Percentiles rank a stretch among this genome's conserved stretches.
phyloP scores from a whole-genome alignment of 2,329 filamentous ascomycete species.

The Fusarium kyushuense region DNA sequence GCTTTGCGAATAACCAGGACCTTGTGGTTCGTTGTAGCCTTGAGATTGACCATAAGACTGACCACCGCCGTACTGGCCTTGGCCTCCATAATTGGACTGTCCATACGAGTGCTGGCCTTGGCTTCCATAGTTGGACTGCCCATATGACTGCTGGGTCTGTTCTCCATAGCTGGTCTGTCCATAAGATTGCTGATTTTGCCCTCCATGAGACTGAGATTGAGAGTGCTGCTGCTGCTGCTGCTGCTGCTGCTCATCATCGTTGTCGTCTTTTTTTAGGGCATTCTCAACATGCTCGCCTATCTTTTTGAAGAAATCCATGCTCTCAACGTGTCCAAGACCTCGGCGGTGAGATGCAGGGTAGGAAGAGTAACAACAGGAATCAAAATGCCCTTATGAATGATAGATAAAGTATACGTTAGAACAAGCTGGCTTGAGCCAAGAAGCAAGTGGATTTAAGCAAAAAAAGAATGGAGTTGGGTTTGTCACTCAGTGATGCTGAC shows the following conservation, averaged over 20 bases:
- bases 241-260: constrained; percentile 55
- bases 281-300: constrained; percentile 41
- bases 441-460: constrained; percentile 22
- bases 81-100: background rate
- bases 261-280: constrained; percentile 51
- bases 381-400: constrained; percentile 2
- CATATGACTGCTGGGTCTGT: background rate
- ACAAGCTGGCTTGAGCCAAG: constrained; percentile 15
- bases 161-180: background rate
- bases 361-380: background rate
- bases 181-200: constrained; percentile 15
- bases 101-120: background rate
- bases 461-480: constrained; percentile 13
- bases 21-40: constrained; percentile 53
- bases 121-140: background rate
- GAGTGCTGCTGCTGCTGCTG: constrained; percentile 54
- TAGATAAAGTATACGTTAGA: background rate
- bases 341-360: constrained; percentile 1
- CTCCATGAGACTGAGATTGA: constrained; percentile 51
- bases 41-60: constrained; percentile 14
- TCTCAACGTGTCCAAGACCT: constrained; percentile 6
- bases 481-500: constrained; percentile 29
- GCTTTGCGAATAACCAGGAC: constrained; percentile 40
- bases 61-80: background rate
- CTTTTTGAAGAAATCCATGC: constrained; percentile 55